phyloP scores from a whole-genome alignment of 75 land plant species.

The Gnetum montanum region DNA sequence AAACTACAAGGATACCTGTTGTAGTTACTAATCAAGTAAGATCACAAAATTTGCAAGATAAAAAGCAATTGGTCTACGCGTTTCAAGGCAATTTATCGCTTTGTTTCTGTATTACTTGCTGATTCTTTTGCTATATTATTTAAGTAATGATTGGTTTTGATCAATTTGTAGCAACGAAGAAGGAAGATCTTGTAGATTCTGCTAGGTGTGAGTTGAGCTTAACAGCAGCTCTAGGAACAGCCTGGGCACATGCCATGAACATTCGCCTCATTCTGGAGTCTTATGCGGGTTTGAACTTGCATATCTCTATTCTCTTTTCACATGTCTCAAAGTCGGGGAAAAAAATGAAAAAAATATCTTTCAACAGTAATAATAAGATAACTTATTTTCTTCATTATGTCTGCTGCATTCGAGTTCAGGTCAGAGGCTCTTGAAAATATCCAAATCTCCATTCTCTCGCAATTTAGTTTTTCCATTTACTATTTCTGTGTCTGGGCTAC shows the following conservation, averaged over 20 bases:
- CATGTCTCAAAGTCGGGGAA: no score
- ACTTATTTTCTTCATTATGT: background rate
- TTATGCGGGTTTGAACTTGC: slow-evolving; percentile 53
- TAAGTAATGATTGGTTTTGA: no score
- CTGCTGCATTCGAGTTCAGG: slow-evolving; percentile 29
- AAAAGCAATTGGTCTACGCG: slow-evolving; percentile 6
- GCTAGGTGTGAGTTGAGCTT: slow-evolving; percentile 32
- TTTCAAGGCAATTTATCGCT: slow-evolving; percentile 30
- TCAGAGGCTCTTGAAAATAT: slow-evolving; percentile 62
- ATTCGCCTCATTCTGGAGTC: slow-evolving; percentile 76
- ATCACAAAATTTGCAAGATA: slow-evolving; percentile 15
- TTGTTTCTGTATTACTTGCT: background rate
- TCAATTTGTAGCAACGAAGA: slow-evolving; percentile 15
- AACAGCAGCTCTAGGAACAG: slow-evolving; percentile 72
- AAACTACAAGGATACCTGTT: slow-evolving; percentile 63
- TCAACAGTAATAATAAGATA: background rate
- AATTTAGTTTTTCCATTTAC: slow-evolving; percentile 48
- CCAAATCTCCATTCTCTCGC: slow-evolving; percentile 78
- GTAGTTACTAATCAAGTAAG: slow-evolving; percentile 89
- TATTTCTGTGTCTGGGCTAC: slow-evolving; percentile 47
- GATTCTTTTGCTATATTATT: slow-evolving; percentile 3
- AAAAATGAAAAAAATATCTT: background rate
- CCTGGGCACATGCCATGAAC: slow-evolving; percentile 90
- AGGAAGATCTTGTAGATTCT: slow-evolving; percentile 7
- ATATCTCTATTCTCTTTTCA: no score